These are phyloP conservation scores for Anethum foeniculum DNA, from an alignment of 140 eudicot genomes.

Conservation along the genomic window DNA sequence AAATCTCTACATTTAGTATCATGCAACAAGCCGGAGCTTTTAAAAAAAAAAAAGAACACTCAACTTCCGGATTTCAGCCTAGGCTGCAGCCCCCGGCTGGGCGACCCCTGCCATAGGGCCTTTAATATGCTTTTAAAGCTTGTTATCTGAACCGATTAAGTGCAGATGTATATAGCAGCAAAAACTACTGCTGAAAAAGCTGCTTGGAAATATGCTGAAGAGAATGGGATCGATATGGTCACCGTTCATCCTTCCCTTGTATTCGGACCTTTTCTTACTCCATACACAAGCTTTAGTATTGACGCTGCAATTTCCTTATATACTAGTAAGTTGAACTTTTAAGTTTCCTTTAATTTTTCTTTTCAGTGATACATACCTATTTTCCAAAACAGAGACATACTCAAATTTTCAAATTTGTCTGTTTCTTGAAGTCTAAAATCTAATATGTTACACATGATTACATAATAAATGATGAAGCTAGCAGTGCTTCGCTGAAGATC, in stretches of 20 bases:
- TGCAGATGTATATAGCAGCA: slow-evolving; percentile 6
- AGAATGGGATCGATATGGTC: slow-evolving; percentile 17
- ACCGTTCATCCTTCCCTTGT: slow-evolving; percentile 15
- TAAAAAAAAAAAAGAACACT: too few relatives aligned
- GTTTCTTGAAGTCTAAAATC: background rate
- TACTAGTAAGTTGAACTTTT: background rate
- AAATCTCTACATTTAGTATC: too few relatives aligned
- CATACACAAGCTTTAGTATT: slow-evolving; percentile 5
- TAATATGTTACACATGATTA: background rate
- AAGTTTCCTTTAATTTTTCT: background rate
- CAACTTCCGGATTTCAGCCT: too few relatives aligned
- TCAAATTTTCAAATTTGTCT: background rate
- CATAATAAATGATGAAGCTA: background rate
- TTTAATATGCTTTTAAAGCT: background rate
- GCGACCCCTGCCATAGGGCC: too few relatives aligned
- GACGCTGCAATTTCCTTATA: slow-evolving; percentile 2
- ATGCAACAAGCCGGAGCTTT: background rate
- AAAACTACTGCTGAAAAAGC: slow-evolving; percentile 26
- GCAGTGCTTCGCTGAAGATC: background rate
- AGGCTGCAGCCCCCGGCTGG: too few relatives aligned
- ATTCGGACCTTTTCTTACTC: slow-evolving; percentile 15
- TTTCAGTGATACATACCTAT: background rate
- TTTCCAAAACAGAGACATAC: background rate
- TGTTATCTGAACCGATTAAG: background rate
- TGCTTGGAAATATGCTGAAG: slow-evolving; percentile 21